Base-by-base conservation (phyloP, 768 basidiomycete genomes). In the Fomitopsis pulvina region DNA sequence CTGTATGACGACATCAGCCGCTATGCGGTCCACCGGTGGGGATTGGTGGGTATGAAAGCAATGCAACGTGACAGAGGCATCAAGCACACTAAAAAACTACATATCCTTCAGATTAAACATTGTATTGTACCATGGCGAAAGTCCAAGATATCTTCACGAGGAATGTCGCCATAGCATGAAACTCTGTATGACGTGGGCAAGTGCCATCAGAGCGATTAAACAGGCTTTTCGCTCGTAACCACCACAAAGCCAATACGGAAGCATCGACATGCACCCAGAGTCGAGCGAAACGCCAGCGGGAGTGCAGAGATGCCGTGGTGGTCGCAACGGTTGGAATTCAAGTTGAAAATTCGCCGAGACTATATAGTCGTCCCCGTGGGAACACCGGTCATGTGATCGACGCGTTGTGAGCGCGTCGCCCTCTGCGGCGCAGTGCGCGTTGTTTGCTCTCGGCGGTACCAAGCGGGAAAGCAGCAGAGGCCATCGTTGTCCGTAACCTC, bases 131-230 rank as follows among this genome's bases (percentile, higher is more conserved):
- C n/a, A n/a, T n/a, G n/a, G n/a, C n/a, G n/a, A n/a, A n/a, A n/a
- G n/a, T n/a, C n/a, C n/a, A n/a, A n/a, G n/a, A n/a, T n/a, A n/a
- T n/a, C n/a, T n/a, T n/a, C n/a, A n/a, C n/a, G n/a, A n/a, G n/a
- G n/a, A 27, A 52, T 86, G 74, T 87, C 51, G 84, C 86, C 86
- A 67, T 78, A 71, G 71, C 82, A 89, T 88, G 87, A 90, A 90
- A 89, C 87, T 85, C 85, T 77, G 77, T 70, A 79, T 81, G 59
- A 77, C 84, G 83, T 88, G 64, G 69, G 55, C 62, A 49, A 69
- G 63, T 72, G 85, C 76, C 81, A 81, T 81, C 66, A 72, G 84
- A 88, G 87, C 79, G 87, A 89, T 90, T 88, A 88, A 79, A 65
- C 73, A 75, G 86, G 86, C 81, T 66, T 40, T 70, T 34, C 67